Conservation (phyloP, 176 grass and related monocot species). For the Ensete ventricosum region DNA sequence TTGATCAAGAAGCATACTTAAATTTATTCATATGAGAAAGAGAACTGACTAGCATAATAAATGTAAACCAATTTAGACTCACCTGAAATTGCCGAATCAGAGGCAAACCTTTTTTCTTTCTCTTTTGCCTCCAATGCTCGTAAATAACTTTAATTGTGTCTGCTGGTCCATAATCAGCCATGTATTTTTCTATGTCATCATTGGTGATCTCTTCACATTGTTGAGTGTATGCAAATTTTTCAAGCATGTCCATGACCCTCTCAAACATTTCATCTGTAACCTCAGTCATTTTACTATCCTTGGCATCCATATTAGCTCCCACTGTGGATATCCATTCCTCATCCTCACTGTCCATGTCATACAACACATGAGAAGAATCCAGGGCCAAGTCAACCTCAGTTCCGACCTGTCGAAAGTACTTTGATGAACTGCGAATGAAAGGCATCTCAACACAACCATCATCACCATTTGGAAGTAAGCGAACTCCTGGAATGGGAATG, state of each 20-base stretch:
- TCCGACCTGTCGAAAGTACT: conserved; percentile 50
- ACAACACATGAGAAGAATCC: conserved; percentile 66
- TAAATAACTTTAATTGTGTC: conserved; percentile 50
- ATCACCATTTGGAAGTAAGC: conserved; percentile 34
- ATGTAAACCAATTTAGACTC: conserved; percentile 1
- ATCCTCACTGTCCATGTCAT: conserved; percentile 98
- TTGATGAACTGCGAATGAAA: conserved; percentile 37
- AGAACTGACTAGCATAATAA: background rate
- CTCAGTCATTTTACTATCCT: conserved; percentile 11
- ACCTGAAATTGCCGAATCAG: conserved; percentile 98
- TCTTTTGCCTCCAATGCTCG: conserved; percentile 69
- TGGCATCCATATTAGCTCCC: conserved; percentile 22
- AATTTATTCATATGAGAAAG: background rate
- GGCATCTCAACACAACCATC: conserved; percentile 19
- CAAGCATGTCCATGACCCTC: conserved; percentile 69
- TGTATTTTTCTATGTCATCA: conserved; percentile 76
- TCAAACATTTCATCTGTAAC: conserved; percentile 80
- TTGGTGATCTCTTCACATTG: conserved; percentile 44
- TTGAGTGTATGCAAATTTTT: conserved; percentile 79
- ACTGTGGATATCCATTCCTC: conserved; percentile 60
- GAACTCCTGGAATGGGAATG: conserved; percentile 90
- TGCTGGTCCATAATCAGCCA: conserved; percentile 37
- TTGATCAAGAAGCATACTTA: background rate
- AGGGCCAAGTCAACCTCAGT: conserved; percentile 83
- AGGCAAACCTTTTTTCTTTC: conserved; percentile 71